Evolutionary conservation across 2,329 filamentous ascomycete genomes (phyloP).

Genomic region (Penicillium hesseltinei): DNA sequence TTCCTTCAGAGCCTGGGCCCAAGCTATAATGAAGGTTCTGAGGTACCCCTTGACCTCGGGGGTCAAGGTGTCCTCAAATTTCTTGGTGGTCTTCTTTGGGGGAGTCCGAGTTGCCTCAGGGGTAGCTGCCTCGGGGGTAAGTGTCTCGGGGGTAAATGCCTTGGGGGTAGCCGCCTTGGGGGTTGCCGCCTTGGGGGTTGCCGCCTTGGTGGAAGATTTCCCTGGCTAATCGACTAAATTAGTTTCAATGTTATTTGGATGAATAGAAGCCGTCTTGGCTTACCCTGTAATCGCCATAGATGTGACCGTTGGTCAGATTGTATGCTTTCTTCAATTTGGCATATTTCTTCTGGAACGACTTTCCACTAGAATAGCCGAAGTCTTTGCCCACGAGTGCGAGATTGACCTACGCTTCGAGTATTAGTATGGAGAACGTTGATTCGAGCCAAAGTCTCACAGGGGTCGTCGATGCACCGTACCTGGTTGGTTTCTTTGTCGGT

Average conservation of each 20-base stretch:
- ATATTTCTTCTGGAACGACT: neutral
- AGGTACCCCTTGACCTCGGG: no score
- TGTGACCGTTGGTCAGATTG: neutral
- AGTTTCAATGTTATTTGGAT: neutral
- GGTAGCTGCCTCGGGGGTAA: no score
- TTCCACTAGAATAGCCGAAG: neutral
- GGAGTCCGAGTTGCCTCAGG: neutral
- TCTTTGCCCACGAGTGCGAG: neutral
- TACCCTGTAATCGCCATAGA: neutral
- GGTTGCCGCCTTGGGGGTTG: neutral
- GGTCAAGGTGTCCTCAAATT: no score
- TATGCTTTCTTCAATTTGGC: neutral
- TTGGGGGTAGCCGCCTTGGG: neutral
- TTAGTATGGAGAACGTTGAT: neutral
- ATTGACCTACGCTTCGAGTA: neutral
- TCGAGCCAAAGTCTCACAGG: neutral
- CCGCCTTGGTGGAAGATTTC: neutral
- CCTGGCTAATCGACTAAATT: neutral
- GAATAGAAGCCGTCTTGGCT: neutral
- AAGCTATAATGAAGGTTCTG: no score
- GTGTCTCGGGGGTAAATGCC: no score
- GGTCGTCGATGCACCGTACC: neutral
- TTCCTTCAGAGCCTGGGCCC: no score
- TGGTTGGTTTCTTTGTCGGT: neutral
- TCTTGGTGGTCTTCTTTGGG: neutral